phyloP scores from a whole-genome alignment of 257 asterid species.

The Voacanga thouarsii region DNA sequence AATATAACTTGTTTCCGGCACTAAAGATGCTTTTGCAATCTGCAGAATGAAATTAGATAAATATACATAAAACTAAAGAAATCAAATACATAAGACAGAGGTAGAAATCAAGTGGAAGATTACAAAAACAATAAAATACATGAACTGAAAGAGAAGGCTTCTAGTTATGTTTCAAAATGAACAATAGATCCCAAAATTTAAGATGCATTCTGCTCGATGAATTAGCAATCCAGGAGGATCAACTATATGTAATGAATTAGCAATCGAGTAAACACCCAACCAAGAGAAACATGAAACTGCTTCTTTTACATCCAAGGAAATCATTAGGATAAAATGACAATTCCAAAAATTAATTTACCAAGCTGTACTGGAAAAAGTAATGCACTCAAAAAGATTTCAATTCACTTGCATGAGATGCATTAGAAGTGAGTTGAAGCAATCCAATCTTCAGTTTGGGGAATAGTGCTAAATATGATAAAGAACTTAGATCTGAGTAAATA shows the following conservation, averaged over 20 bases:
- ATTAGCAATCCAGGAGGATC: neutral
- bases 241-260: neutral
- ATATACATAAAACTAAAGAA: neutral
- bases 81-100: neutral
- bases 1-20: conserved; percentile 85
- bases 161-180: neutral
- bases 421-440: neutral
- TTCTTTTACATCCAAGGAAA: neutral
- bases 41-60: conserved; percentile 19
- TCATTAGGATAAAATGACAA: neutral
- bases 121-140: neutral
- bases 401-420: neutral
- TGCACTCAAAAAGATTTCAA: neutral
- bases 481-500: neutral
- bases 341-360: neutral
- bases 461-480: neutral
- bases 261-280: neutral
- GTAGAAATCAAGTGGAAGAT: neutral
- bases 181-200: neutral
- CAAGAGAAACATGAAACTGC: neutral
- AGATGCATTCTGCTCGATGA: neutral
- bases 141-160: neutral
- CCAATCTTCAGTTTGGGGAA: neutral
- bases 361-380: neutral
- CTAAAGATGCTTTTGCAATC: conserved; percentile 89